These are phyloP conservation scores for Alternaria metachromatica DNA, from an alignment of 2,329 filamentous ascomycete genomes.

Conservation along the genomic window DNA sequence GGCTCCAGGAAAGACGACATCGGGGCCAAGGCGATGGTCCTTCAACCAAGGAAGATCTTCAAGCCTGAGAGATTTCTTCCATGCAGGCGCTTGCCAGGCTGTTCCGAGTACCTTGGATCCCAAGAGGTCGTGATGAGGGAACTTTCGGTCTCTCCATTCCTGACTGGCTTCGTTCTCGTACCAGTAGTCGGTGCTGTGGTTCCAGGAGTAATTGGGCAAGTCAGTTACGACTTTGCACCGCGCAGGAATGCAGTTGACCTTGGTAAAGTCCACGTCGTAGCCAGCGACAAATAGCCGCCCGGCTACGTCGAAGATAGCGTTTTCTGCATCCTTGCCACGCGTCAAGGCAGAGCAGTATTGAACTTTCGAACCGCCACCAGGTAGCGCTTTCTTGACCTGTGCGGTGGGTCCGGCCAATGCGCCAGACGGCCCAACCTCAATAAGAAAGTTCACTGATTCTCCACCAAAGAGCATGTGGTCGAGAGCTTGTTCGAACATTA, in stretches of 20 bases:
- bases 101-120: conserved; percentile 1
- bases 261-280: neutral
- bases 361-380: neutral
- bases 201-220: conserved; percentile 21
- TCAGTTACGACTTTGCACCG: neutral
- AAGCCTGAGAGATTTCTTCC: conserved; percentile 34
- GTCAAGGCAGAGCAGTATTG: neutral
- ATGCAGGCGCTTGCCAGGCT: neutral
- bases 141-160: conserved; percentile 23
- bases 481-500: neutral
- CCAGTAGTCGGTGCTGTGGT: conserved; percentile 14
- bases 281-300: conserved; percentile 49
- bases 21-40: conserved; percentile 47
- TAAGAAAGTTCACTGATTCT: neutral
- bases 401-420: conserved; percentile 12
- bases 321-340: neutral
- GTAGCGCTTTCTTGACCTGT: conserved; percentile 9
- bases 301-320: neutral
- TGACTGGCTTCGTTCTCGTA: conserved; percentile 9
- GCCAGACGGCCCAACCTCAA: conserved; percentile 18
- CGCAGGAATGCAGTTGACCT: neutral
- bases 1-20: conserved; percentile 28
- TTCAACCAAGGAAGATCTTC: conserved; percentile 53
- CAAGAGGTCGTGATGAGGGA: conserved; percentile 24
- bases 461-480: neutral